Conservation (phyloP, 306 rosid species). For the Medicago truncatula region DNA sequence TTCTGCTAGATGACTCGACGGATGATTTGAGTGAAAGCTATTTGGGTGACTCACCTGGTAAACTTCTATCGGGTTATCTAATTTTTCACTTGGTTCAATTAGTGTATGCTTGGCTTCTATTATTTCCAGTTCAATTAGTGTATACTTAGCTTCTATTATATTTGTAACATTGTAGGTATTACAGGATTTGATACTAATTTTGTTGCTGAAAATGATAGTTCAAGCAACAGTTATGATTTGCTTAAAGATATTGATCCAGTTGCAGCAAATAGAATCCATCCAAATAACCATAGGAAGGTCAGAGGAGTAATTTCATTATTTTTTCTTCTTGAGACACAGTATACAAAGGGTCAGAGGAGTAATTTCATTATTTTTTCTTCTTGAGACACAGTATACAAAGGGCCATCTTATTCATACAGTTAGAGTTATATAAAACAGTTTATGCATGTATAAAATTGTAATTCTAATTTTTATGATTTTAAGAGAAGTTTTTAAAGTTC, state of each 20-base stretch:
- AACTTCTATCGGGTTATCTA: constrained; percentile 27
- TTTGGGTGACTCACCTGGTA: constrained; percentile 53
- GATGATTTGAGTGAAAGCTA: constrained; percentile 54
- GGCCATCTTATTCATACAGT: neutral
- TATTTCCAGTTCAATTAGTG: neutral
- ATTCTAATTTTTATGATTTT: neutral
- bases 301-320: constrained; percentile 31
- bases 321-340: constrained; percentile 22
- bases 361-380: constrained; percentile 34
- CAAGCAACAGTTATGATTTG: constrained; percentile 53
- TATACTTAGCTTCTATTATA: neutral
- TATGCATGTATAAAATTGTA: neutral
- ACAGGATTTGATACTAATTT: constrained; percentile 35
- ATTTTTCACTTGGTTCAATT: neutral
- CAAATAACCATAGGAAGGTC: constrained; percentile 88
- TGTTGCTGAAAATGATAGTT: constrained; percentile 46
- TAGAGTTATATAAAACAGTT: constrained; percentile 8
- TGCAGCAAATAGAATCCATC: constrained; percentile 91
- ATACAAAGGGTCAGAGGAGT: constrained; percentile 43
- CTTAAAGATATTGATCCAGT: constrained; percentile 84
- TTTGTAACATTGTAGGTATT: constrained; percentile 50
- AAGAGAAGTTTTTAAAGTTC: constrained; percentile 1
- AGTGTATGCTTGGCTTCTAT: neutral
- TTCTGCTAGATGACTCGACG: constrained; percentile 75
- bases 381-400: neutral